Evolutionary conservation across 148 eudicot genomes (phyloP), one percentile per base, ranked within the genome.

Genomic region (Fagopyrum esculentum): DNA sequence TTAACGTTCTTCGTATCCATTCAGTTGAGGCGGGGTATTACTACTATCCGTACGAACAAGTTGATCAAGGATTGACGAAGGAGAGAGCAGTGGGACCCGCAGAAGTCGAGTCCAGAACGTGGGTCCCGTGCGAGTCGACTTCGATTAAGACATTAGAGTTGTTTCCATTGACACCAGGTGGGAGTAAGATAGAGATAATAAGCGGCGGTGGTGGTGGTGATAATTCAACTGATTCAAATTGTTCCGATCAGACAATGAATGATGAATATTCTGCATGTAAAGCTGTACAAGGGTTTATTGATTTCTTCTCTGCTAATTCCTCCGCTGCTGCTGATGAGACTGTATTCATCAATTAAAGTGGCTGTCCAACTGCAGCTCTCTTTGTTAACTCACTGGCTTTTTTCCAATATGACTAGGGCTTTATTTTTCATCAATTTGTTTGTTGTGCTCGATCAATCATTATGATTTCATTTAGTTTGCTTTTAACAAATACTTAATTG

Each of bases 241-340:
- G 30, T 2, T 60, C 66, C 4, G 35, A 22, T 60, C 66, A 22
- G 5, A 55, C 59, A 35, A 35, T 51, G 30, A 63, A 55, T n/a
- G 69, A 63, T 63, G 66, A 59, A 59, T 22, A 59, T 59, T 59
- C 69, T 63, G 44, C 69, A 30, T 29, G 69, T 63, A 63, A 30
- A 63, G 44, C 29, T 30, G 69, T 13, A 63, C 16, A 63, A 29
- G 46, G 71, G 43, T 66, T 66, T 6, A 66, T 66, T 66, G 71
- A 66, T 66, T 66, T 66, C 71, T 66, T 66, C 7, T 63, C 69
- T 66, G 46, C 4, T 17, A 66, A 66, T 9, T 30, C 4, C 44
- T 12, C 69, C 26, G 12, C 44, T 30, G 16, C 69, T 30, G 11
- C 45, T 17, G 40, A 35, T 11, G 2, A 7, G 64, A 59, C 19